Evolutionary conservation across 2,329 filamentous ascomycete genomes (phyloP).

Genomic region (Nigrograna mackinnonii): DNA sequence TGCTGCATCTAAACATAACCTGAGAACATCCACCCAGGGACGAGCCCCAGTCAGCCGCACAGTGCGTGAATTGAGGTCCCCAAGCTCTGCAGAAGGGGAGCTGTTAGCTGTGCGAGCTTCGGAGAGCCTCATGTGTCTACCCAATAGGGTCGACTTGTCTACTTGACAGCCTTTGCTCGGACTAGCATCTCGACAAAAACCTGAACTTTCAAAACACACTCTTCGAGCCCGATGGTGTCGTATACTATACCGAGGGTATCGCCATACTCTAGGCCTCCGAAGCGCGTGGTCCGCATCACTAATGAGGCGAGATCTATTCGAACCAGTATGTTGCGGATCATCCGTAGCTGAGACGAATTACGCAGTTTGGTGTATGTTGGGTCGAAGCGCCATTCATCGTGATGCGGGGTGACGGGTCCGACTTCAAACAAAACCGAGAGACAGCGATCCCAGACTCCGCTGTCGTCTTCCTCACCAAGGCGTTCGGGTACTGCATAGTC

Average conservation of each 20-base stretch:
- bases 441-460: slow-evolving; percentile 8
- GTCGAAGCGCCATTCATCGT: slow-evolving; percentile 6
- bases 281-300: neutral
- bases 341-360: neutral
- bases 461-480: no score
- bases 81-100: no score
- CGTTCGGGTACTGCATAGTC: no score
- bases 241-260: slow-evolving; percentile 3
- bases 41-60: no score
- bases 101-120: no score
- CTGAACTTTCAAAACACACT: slow-evolving; percentile 5
- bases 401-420: slow-evolving; percentile 9
- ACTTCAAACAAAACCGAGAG: slow-evolving; percentile 9
- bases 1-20: no score
- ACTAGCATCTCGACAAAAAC: slow-evolving; percentile 6
- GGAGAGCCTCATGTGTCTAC: no score
- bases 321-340: slow-evolving; percentile 6
- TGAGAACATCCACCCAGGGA: no score
- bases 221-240: slow-evolving; percentile 6
- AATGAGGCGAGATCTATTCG: slow-evolving; percentile 6
- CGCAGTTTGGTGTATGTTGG: slow-evolving; percentile 8
- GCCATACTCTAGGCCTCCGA: neutral
- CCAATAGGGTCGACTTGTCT: no score
- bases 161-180: no score
- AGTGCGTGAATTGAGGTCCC: no score